Conservation (phyloP, 192 early-diverging fungal species). For the Entomortierella lignicola region DNA sequence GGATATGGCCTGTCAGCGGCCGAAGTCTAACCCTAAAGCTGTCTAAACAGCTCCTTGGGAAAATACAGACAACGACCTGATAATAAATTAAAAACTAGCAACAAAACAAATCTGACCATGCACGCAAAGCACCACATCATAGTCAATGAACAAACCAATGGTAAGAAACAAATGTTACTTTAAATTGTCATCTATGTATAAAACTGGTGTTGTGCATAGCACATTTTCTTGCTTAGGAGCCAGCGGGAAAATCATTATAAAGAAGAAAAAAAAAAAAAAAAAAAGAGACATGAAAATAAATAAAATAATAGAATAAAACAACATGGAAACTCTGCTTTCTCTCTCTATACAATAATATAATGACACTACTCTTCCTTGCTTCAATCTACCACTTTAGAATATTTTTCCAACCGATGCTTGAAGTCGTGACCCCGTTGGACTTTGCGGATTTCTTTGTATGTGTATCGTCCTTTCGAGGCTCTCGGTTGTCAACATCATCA, state of each 20-base stretch:
- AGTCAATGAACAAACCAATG: background rate
- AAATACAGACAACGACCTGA: background rate
- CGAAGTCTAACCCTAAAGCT: conserved; percentile 4
- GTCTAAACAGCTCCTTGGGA: conserved; percentile 20
- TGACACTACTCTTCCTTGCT: background rate
- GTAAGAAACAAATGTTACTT: no score
- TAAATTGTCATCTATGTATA: no score
- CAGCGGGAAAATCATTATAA: background rate
- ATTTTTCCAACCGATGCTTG: conserved; percentile 16
- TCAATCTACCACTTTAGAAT: conserved; percentile 26
- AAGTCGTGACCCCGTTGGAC: background rate
- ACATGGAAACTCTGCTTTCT: background rate
- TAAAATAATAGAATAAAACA: background rate
- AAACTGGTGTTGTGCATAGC: background rate
- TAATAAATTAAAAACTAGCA: background rate
- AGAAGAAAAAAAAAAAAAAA: background rate
- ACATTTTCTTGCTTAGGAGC: background rate
- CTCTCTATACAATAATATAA: conserved; percentile 4
- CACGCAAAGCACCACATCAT: background rate
- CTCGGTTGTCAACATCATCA: conserved; percentile 35
- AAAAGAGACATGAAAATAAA: no score
- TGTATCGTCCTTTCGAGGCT: conserved; percentile 36
- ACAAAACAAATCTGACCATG: background rate
- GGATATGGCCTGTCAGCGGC: background rate
- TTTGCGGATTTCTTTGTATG: conserved; percentile 15